Evolutionary conservation across 305 asterid species (phyloP).

Genomic region (Fraxinus nigra): DNA sequence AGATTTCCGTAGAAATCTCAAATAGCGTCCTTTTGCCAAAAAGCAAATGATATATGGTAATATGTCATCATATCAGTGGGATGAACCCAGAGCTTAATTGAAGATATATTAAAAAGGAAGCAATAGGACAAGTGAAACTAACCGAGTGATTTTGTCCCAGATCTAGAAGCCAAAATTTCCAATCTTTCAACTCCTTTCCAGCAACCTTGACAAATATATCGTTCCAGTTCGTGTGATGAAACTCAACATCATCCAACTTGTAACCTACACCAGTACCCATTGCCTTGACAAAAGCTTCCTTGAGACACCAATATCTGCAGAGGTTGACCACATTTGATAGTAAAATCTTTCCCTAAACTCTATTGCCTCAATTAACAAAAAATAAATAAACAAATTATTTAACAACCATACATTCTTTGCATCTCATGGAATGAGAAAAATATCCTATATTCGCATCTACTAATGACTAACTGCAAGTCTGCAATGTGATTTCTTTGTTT

Average conservation of each 20-base stretch:
- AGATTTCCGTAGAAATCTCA: not conserved
- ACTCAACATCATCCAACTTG: slow-evolving; percentile 68
- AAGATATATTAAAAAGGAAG: not conserved
- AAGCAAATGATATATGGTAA: not conserved
- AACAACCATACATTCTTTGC: not conserved
- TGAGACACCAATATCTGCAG: slow-evolving; percentile 91
- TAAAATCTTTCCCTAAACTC: not conserved
- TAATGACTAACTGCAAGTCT: not conserved
- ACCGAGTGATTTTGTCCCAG: slow-evolving; percentile 55
- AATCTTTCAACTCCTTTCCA: slow-evolving; percentile 68
- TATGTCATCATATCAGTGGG: not conserved
- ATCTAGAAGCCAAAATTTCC: slow-evolving; percentile 79
- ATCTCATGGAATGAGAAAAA: not conserved
- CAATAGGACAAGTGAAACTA: slow-evolving; percentile 28
- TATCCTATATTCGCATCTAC: not conserved
- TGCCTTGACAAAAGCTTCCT: slow-evolving; percentile 92
- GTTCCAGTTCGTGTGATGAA: slow-evolving; percentile 69
- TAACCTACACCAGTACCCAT: slow-evolving; percentile 71
- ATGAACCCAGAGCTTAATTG: not conserved
- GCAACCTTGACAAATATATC: slow-evolving; percentile 58
- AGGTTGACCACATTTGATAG: not conserved
- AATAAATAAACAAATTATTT: not conserved
- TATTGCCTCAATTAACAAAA: not conserved
- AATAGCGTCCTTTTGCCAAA: not conserved
- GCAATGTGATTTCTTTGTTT: not conserved